Evolutionary conservation across 306 rosid species (phyloP), one percentile per base, ranked within the genome.

Genomic region (Ammopiptanthus mongolicus): DNA sequence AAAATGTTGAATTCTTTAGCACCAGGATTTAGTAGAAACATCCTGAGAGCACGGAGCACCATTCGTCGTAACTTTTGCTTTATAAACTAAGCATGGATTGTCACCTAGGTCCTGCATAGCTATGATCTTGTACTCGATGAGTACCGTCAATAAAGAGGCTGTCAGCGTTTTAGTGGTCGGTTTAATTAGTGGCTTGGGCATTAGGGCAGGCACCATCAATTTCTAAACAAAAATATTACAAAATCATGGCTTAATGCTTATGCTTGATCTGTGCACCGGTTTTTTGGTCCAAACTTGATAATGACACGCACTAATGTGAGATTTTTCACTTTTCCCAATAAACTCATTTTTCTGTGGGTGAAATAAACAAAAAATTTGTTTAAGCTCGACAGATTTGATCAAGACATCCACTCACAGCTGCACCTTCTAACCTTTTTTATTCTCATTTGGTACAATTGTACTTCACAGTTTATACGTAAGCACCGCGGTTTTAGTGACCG

Each of bases 281-380:
- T 37, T 73, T 60, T 8, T 52, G 69, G 37, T 70, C 59, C 74
- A 52, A 28, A 34, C 50, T 73, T 46, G 83, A 78, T 34, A 31
- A 62, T 48, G 74, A 73, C 80, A 51, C 12, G 64, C 77, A 73
- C 79, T 57, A 28, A 25, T 14, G 59, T 19, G 2, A 17, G 41
- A 28, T 28, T 36, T 74, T 48, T 58, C 31, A 48, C 71, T 74
- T 74, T 67, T 37, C 15, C 17, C 31, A 3, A 73, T 31, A 72
- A 79, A 36, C 15, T 42, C 12, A 11, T 11, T 11, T 42, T 2
- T 41, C 10, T 41, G 10, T 12, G 17, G 50, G 17, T 44, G 17
- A 12, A 6, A 73, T 31, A 64, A 79, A 48, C 46, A 5, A 72
- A 41, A 39, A 51, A 13, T 3, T 52, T 23, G 25, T 19, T 67